A percentile compares a stretch with the other conserved stretches of the same genome.
Evolutionary conservation across 2,329 filamentous ascomycete genomes (phyloP).

Genomic region (Colletotrichum liaoningense): DNA sequence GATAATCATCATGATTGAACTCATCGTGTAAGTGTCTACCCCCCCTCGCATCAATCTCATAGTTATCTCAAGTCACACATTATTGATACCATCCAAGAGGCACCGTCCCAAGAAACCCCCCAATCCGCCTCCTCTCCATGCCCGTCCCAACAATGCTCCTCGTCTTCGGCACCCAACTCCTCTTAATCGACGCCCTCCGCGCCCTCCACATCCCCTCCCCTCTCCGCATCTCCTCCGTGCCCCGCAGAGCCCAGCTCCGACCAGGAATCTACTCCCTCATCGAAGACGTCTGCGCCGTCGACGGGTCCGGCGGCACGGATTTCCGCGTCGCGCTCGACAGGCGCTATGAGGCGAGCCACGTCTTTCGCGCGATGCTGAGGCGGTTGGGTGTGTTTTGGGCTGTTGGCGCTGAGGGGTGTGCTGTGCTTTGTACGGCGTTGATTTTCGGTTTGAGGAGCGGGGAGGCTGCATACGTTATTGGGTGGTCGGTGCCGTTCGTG

Average conservation of each 20-base stretch:
- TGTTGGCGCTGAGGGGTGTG: constrained; percentile 39
- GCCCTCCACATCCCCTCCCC: constrained; percentile 56
- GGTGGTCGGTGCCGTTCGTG: constrained; percentile 41
- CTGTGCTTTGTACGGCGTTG: constrained; percentile 39
- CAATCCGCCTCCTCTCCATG: constrained; percentile 64
- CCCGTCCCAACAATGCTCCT: constrained; percentile 62
- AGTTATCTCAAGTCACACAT: not conserved
- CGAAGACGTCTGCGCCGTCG: constrained; percentile 64
- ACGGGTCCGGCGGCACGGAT: constrained; percentile 62
- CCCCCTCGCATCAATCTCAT: not conserved
- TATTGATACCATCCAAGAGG: constrained; percentile 17
- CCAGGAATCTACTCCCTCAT: constrained; percentile 66
- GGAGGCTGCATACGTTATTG: constrained; percentile 39
- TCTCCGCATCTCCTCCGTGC: constrained; percentile 63
- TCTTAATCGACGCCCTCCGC: constrained; percentile 60
- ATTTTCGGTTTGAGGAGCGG: constrained; percentile 39
- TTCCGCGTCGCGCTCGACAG: constrained; percentile 62
- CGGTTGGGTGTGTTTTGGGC: constrained; percentile 64
- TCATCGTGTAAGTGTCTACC: constrained; percentile 53
- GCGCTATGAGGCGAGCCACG: constrained; percentile 63
- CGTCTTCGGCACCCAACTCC: constrained; percentile 61
- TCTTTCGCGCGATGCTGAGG: constrained; percentile 64
- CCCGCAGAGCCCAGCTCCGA: constrained; percentile 59
- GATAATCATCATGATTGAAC: constrained; percentile 67
- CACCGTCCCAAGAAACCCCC: constrained; percentile 38